Percentiles rank a stretch among this genome's conserved stretches.
phyloP scores from a whole-genome alignment of 768 basidiomycete species.

The Naganishia friedmannii region DNA sequence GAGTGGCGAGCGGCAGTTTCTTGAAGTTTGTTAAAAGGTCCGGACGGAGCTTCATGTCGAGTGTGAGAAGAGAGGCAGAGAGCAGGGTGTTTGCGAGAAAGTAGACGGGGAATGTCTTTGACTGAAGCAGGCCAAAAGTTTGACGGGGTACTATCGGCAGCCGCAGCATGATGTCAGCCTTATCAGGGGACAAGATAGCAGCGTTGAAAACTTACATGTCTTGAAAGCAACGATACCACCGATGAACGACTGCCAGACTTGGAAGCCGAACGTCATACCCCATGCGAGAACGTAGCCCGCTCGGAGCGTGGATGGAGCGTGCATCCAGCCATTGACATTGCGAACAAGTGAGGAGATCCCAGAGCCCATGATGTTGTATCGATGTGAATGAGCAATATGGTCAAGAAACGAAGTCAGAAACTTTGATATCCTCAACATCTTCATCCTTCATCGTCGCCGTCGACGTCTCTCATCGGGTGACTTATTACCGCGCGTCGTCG shows the following conservation, averaged over 20 bases:
- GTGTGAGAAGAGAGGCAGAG: constrained; percentile 59
- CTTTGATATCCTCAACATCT: neutral
- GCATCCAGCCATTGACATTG: constrained; percentile 9
- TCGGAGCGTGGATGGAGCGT: constrained; percentile 25
- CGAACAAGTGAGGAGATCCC: constrained; percentile 17
- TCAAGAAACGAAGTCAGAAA: neutral
- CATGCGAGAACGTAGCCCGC: constrained; percentile 30
- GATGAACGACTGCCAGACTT: constrained; percentile 30
- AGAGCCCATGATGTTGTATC: constrained; percentile 17
- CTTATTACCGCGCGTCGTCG: neutral
- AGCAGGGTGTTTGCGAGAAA: constrained; percentile 63
- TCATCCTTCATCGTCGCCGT: neutral
- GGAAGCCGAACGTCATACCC: constrained; percentile 26
- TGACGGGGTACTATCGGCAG: constrained; percentile 56
- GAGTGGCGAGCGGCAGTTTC: constrained; percentile 56
- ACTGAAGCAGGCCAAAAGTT: constrained; percentile 71
- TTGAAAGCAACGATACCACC: constrained; percentile 28
- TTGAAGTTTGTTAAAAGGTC: constrained; percentile 64
- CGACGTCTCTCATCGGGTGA: neutral
- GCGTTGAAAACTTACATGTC: constrained; percentile 14
- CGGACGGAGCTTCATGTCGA: constrained; percentile 50
- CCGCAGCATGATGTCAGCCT: neutral
- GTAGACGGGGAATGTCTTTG: constrained; percentile 71
- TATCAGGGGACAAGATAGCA: neutral
- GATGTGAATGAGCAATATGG: neutral